Conservation (phyloP, 2,329 filamentous ascomycete species). For the Phialophora expanda region DNA sequence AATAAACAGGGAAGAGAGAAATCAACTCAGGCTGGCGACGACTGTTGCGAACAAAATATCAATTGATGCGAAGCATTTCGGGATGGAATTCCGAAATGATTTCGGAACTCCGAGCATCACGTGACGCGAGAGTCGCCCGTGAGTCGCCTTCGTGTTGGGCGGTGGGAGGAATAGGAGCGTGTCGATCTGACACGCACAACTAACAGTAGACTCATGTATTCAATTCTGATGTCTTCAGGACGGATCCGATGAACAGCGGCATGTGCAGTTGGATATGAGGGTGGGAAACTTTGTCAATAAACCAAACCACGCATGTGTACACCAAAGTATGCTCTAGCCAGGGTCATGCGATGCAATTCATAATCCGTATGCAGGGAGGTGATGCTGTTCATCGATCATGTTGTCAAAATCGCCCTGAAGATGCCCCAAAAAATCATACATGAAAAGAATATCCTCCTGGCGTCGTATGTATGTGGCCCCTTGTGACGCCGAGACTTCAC, state of each 20-base stretch:
- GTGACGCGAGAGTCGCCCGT: no score
- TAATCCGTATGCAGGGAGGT: slow-evolving; percentile 15
- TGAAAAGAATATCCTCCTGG: slow-evolving; percentile 14
- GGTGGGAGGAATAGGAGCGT: no score
- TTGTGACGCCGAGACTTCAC: background rate
- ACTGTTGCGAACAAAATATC: background rate
- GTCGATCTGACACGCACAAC: background rate
- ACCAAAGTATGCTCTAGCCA: slow-evolving; percentile 12
- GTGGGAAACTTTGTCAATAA: background rate
- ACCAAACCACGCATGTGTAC: slow-evolving; percentile 2
- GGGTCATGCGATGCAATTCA: slow-evolving; percentile 25
- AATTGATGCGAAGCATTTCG: background rate
- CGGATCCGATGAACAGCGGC: slow-evolving; percentile 5
- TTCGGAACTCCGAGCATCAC: no score
- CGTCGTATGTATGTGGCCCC: background rate
- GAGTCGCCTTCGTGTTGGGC: no score
- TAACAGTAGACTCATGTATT: slow-evolving; percentile 5
- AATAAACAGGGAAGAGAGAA: background rate
- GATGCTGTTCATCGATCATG: slow-evolving; percentile 14
- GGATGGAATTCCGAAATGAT: no score
- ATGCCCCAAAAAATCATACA: slow-evolving; percentile 8
- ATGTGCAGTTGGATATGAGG: background rate
- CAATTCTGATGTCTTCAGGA: slow-evolving; percentile 4
- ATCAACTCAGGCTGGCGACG: background rate
- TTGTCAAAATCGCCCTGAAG: slow-evolving; percentile 20